A percentile compares a stretch with the other conserved stretches of the same genome.
These are phyloP conservation scores for Eucalyptus coolabah DNA, from an alignment of 345 rosid genomes.

Conservation along the genomic window DNA sequence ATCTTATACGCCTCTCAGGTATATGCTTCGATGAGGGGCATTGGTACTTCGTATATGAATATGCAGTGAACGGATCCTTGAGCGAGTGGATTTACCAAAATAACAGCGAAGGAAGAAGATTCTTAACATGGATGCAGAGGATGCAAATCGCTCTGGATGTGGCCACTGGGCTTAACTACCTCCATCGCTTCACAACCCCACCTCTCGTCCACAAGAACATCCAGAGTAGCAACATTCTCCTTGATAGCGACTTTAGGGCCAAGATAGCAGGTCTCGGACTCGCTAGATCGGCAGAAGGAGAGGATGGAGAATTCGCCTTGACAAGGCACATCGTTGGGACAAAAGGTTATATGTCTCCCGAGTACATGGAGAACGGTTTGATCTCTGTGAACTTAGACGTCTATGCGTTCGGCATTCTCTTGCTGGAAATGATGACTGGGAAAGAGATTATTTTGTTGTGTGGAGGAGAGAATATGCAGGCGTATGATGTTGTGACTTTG, in stretches of 20 bases:
- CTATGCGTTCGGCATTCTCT: constrained; percentile 68
- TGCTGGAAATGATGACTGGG: constrained; percentile 56
- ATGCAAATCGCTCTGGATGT: constrained; percentile 54
- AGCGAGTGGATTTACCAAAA: constrained; percentile 49
- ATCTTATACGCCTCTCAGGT: constrained; percentile 61
- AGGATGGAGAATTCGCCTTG: constrained; percentile 45
- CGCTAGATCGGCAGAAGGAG: constrained; percentile 28
- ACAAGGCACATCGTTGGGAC: constrained; percentile 82
- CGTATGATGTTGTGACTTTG: constrained; percentile 5
- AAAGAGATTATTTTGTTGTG: constrained; percentile 34
- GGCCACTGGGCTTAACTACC: constrained; percentile 70
- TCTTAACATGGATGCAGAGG: constrained; percentile 47
- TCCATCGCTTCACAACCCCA: constrained; percentile 51
- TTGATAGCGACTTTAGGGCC: constrained; percentile 40
- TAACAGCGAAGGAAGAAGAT: constrained; percentile 8
- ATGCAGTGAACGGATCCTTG: constrained; percentile 54
- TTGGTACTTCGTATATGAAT: constrained; percentile 74
- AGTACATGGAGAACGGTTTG: constrained; percentile 69
- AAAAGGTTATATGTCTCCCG: constrained; percentile 79
- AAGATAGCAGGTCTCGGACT: constrained; percentile 41
- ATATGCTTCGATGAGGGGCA: constrained; percentile 50
- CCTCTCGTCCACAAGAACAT: constrained; percentile 51
- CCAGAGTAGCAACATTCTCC: constrained; percentile 29
- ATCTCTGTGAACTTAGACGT: constrained; percentile 73
- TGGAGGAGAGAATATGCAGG: constrained; percentile 10